Evolutionary conservation across 441 rosid species (phyloP).

Genomic region (Populus hybrid): DNA sequence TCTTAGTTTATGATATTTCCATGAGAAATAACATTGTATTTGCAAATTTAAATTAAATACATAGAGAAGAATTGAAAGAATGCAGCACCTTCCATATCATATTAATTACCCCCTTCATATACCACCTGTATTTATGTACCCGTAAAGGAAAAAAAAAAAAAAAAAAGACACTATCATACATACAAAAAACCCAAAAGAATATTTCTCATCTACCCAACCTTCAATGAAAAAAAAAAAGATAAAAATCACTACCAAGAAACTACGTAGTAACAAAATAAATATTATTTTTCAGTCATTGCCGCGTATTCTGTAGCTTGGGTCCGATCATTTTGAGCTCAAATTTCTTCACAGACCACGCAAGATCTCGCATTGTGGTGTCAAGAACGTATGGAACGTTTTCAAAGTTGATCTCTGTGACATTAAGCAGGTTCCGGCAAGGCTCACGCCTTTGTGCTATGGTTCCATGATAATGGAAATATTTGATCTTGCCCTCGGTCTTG

Average conservation of each 20-base stretch:
- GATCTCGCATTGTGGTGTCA: slow-evolving; percentile 67
- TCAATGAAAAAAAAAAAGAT: not conserved
- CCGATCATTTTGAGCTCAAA: slow-evolving; percentile 77
- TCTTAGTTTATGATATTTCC: not conserved
- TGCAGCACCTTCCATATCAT: slow-evolving; percentile 1
- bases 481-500: slow-evolving; percentile 47
- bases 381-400: slow-evolving; percentile 62
- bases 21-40: not conserved
- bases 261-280: not conserved
- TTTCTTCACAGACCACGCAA: slow-evolving; percentile 52
- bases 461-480: no score
- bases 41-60: not conserved
- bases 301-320: slow-evolving; percentile 47
- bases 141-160: not conserved
- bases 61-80: slow-evolving; percentile 4
- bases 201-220: slow-evolving; percentile 1
- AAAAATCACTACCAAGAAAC: not conserved
- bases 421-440: slow-evolving; percentile 61
- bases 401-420: slow-evolving; percentile 36
- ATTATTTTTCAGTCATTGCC: slow-evolving; percentile 38
- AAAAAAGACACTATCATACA: slow-evolving; percentile 20
- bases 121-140: slow-evolving; percentile 7
- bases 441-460: slow-evolving; percentile 67
- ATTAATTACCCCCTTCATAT: not conserved
- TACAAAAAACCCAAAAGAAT: slow-evolving; percentile 12